Evolutionary conservation across 164 flowering plant genomes (phyloP).

Genomic region (Akebia trifoliata): DNA sequence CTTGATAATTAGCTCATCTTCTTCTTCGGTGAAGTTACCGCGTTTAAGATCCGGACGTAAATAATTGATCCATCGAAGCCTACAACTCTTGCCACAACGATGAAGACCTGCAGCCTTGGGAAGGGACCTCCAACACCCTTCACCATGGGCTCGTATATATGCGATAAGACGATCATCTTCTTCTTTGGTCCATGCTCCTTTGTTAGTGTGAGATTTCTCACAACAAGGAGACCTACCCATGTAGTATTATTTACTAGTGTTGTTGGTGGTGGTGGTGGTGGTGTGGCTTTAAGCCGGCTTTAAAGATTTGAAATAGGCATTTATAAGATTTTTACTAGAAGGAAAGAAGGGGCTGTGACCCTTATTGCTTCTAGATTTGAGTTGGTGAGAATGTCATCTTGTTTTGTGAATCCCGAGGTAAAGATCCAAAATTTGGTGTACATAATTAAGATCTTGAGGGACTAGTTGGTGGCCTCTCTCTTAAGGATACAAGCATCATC

Average conservation of each 20-base stretch:
- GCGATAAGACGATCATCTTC: constrained; percentile 85
- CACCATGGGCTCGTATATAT: constrained; percentile 78
- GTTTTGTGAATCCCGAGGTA: too few species aligned
- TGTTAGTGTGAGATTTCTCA: constrained; percentile 97
- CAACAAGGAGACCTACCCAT: constrained; percentile 98
- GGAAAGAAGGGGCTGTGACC: too few species aligned
- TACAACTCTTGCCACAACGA: constrained; percentile 86
- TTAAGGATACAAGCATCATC: too few species aligned
- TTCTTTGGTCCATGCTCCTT: too few species aligned
- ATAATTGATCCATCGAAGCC: constrained; percentile 97
- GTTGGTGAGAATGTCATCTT: too few species aligned
- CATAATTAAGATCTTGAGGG: too few species aligned
- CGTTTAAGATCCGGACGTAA: constrained; percentile 86
- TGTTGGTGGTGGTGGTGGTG: constrained; percentile 22
- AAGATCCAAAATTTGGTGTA: too few species aligned
- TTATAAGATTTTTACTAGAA: constrained; percentile 49
- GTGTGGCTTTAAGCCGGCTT: constrained; percentile 27
- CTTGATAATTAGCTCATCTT: constrained; percentile 89
- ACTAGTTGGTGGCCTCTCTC: too few species aligned
- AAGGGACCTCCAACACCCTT: constrained; percentile 95
- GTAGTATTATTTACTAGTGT: constrained; percentile 13
- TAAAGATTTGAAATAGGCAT: constrained; percentile 22
- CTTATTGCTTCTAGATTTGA: too few species aligned
- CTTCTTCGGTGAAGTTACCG: too few species aligned
- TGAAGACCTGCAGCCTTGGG: constrained; percentile 97